These are phyloP conservation scores for Anethum foeniculum DNA, from an alignment of 140 eudicot genomes.

Conservation along the genomic window DNA sequence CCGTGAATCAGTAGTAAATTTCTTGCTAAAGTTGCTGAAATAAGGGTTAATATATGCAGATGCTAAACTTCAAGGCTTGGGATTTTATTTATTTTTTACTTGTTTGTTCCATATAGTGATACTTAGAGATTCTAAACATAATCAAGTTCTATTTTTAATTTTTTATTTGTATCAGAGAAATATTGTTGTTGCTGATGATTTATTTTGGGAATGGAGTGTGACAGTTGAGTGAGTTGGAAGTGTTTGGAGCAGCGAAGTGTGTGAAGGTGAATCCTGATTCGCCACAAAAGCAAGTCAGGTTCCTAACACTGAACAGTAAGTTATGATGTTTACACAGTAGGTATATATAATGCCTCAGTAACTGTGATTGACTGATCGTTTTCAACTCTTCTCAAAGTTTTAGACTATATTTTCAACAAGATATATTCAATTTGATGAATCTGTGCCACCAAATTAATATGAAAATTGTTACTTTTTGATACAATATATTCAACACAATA, in stretches of 20 bases:
- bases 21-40: neutral
- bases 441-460: neutral
- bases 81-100: too few species aligned
- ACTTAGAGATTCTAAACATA: neutral
- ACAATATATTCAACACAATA: neutral
- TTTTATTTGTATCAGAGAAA: neutral
- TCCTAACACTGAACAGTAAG: constrained; percentile 79
- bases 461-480: neutral
- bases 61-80: neutral
- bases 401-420: neutral
- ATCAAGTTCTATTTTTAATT: neutral
- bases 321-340: neutral
- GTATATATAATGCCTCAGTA: neutral
- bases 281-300: constrained; percentile 94
- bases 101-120: neutral
- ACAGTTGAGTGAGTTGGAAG: constrained; percentile 74
- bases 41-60: neutral
- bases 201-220: constrained; percentile 10
- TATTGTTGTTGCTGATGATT: constrained; percentile 13
- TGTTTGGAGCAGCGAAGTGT: constrained; percentile 61
- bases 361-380: neutral
- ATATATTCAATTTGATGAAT: neutral
- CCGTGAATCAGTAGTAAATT: neutral
- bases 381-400: neutral
- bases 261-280: constrained; percentile 98